A percentile compares a stretch with the other conserved stretches of the same genome.
phyloP scores from a whole-genome alignment of 306 rosid species.

The Comarum palustre region DNA sequence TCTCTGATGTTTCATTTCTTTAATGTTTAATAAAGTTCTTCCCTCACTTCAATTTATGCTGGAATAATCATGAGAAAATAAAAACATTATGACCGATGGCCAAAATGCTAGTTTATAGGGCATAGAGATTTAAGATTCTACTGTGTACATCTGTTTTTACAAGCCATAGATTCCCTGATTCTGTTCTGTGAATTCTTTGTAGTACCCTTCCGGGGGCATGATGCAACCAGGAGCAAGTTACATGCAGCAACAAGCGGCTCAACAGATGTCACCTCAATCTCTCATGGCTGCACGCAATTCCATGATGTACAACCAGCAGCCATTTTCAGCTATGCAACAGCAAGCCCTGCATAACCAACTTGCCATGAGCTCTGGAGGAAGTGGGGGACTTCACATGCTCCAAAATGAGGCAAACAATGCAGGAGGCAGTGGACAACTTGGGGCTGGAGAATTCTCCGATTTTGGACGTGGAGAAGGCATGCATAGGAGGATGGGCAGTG shows the following conservation, averaged over 20 bases:
- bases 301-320: conserved; percentile 78
- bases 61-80: neutral
- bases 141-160: neutral
- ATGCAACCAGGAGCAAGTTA: conserved; percentile 87
- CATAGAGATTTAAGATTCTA: neutral
- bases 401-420: conserved; percentile 53
- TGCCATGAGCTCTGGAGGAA: conserved; percentile 60
- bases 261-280: conserved; percentile 78
- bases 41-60: neutral
- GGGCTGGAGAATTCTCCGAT: conserved; percentile 67
- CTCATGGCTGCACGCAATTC: conserved; percentile 93
- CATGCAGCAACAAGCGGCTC: conserved; percentile 83
- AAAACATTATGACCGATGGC: neutral
- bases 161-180: neutral
- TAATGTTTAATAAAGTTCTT: neutral
- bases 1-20: neutral
- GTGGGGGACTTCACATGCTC: conserved; percentile 70
- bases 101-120: neutral
- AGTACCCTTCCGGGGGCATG: conserved; percentile 70
- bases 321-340: conserved; percentile 69
- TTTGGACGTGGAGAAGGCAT: conserved; percentile 66
- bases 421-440: conserved; percentile 53
- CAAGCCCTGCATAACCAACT: conserved; percentile 80
- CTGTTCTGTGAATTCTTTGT: conserved; percentile 10
- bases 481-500: conserved; percentile 62